Evolutionary conservation across 305 asterid genomes (phyloP).

Genomic region (Rubia tinctorum): DNA sequence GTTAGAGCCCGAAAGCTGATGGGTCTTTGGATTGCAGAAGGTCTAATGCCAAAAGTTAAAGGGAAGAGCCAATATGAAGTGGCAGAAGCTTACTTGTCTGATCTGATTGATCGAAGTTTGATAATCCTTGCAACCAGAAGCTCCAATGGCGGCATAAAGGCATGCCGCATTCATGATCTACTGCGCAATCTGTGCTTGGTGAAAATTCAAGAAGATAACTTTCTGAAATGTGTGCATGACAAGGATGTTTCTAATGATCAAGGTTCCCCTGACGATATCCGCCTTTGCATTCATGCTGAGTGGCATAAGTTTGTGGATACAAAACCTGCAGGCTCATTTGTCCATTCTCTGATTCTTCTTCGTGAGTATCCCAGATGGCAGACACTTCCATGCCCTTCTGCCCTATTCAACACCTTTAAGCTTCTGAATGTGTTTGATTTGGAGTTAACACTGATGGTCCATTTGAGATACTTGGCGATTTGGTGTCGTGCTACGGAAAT

Average conservation of each 20-base stretch:
- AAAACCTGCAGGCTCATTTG: not conserved
- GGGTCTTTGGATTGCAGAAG: slow-evolving; percentile 24
- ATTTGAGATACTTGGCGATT: slow-evolving; percentile 14
- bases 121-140: not conserved
- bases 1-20: not conserved
- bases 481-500: not conserved
- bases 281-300: slow-evolving; percentile 7
- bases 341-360: slow-evolving; percentile 15
- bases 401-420: not conserved
- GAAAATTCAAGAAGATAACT: slow-evolving; percentile 14
- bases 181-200: slow-evolving; percentile 13
- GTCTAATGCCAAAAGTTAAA: not conserved
- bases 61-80: slow-evolving; percentile 7
- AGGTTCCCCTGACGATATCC: not conserved
- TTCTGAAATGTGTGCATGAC: not conserved
- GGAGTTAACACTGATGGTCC: slow-evolving; percentile 4
- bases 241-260: not conserved
- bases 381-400: not conserved
- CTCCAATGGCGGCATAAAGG: slow-evolving; percentile 2
- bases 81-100: slow-evolving; percentile 11
- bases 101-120: slow-evolving; percentile 10
- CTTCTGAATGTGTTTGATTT: slow-evolving; percentile 17
- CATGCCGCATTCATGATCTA: slow-evolving; percentile 14
- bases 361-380: too few species aligned
- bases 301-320: not conserved